phyloP scores from a whole-genome alignment of 305 asterid genomes.

The Fraxinus angustifolia region DNA sequence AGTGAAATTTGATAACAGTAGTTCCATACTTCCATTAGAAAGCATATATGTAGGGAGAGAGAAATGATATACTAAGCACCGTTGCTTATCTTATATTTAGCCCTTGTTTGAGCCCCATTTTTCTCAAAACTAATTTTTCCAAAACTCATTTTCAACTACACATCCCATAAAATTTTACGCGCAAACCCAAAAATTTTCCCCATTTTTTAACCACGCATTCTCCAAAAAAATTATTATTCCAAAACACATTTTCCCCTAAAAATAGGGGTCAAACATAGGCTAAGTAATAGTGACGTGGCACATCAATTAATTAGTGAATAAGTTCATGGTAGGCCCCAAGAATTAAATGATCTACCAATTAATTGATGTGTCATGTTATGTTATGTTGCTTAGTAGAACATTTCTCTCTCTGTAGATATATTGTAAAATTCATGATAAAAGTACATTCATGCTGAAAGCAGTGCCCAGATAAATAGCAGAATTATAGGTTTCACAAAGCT shows the following conservation, averaged over 20 bases:
- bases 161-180: neutral
- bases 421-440: neutral
- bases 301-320: neutral
- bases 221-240: neutral
- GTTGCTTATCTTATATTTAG: neutral
- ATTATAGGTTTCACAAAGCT: conserved; percentile 6
- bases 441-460: neutral
- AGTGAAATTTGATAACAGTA: neutral
- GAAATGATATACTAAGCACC: neutral
- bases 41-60: neutral
- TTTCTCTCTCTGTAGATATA: neutral
- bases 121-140: neutral
- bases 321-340: neutral
- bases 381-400: neutral
- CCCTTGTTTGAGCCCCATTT: neutral
- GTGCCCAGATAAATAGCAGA: neutral
- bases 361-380: neutral
- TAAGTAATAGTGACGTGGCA: neutral
- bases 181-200: neutral
- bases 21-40: neutral
- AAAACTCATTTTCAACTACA: neutral
- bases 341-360: neutral
- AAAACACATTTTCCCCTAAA: neutral
- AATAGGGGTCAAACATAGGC: neutral
- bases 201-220: neutral